phyloP scores from a whole-genome alignment of 1,284 basidiomycete genomes.

The Crucibulum cyathiforme region DNA sequence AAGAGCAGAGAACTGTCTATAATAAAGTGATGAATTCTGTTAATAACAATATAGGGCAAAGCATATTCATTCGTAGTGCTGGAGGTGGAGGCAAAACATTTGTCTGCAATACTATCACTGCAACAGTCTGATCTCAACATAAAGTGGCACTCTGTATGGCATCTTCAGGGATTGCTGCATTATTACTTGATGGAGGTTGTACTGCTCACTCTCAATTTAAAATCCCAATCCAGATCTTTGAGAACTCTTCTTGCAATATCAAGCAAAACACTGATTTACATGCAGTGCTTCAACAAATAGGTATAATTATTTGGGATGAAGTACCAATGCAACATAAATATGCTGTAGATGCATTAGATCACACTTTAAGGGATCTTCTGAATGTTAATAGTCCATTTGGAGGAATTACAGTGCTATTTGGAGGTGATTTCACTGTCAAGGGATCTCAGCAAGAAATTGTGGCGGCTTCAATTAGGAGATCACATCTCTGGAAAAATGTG shows the following conservation, averaged over 20 bases:
- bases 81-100: slow-evolving; percentile 19
- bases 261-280: slow-evolving; percentile 23
- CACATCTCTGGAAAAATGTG: too few relatives aligned
- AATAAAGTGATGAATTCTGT: slow-evolving; percentile 30
- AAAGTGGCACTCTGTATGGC: slow-evolving; percentile 49
- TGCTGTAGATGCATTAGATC: slow-evolving; percentile 36
- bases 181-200: slow-evolving; percentile 42
- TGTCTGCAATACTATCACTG: slow-evolving; percentile 13
- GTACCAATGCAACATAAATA: slow-evolving; percentile 38
- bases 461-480: too few relatives aligned
- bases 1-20: slow-evolving; percentile 38
- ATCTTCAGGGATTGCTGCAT: slow-evolving; percentile 51
- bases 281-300: slow-evolving; percentile 23
- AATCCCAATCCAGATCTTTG: slow-evolving; percentile 40
- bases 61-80: slow-evolving; percentile 13
- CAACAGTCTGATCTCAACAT: background rate
- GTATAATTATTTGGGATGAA: slow-evolving; percentile 46
- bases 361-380: slow-evolving; percentile 30
- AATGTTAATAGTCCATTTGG: slow-evolving; percentile 40
- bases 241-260: slow-evolving; percentile 33
- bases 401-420: slow-evolving; percentile 46
- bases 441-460: too few relatives aligned
- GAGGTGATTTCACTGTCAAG: slow-evolving; percentile 40
- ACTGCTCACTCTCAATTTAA: slow-evolving; percentile 50
- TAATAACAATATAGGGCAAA: slow-evolving; percentile 11